Conservation (phyloP, 208 protist species). For the Angomonas deanei region DNA sequence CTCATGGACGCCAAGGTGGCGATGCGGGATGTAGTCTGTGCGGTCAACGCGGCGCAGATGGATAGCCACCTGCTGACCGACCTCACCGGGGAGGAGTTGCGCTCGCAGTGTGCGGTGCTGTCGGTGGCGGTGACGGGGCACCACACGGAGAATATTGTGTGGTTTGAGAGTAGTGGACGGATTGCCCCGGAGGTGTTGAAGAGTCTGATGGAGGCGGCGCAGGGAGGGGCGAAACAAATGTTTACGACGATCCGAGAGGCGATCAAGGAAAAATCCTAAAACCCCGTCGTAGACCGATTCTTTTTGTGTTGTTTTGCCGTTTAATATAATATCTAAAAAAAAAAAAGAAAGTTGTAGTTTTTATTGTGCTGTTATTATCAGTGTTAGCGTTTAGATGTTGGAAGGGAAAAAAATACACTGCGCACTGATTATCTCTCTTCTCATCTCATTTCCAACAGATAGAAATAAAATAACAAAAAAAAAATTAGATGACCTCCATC, state of each 20-base stretch:
- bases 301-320: not conserved
- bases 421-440: too few relatives aligned
- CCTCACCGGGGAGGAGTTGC: conserved; percentile 70
- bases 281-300: too few relatives aligned
- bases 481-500: conserved; percentile 13
- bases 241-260: conserved; percentile 20
- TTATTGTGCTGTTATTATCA: not conserved
- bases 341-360: conserved; percentile 1
- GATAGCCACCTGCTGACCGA: conserved; percentile 69
- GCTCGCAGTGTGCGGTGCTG: conserved; percentile 62
- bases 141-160: conserved; percentile 62
- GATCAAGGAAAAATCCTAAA: conserved; percentile 23
- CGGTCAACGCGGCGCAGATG: conserved; percentile 57
- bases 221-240: conserved; percentile 31
- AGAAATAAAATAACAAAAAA: conserved; percentile 6
- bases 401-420: not conserved
- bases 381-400: too few relatives aligned
- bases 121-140: conserved; percentile 60
- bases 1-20: conserved; percentile 75
- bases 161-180: conserved; percentile 69
- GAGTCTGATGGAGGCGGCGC: conserved; percentile 46
- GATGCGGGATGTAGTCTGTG: conserved; percentile 74
- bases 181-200: conserved; percentile 43
- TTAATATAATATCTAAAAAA: conserved; percentile 12
- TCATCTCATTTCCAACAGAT: too few relatives aligned